Evolutionary conservation across 148 eudicot genomes (phyloP), one percentile per base, ranked within the genome.

Genomic region (Fagopyrum homotropicum): DNA sequence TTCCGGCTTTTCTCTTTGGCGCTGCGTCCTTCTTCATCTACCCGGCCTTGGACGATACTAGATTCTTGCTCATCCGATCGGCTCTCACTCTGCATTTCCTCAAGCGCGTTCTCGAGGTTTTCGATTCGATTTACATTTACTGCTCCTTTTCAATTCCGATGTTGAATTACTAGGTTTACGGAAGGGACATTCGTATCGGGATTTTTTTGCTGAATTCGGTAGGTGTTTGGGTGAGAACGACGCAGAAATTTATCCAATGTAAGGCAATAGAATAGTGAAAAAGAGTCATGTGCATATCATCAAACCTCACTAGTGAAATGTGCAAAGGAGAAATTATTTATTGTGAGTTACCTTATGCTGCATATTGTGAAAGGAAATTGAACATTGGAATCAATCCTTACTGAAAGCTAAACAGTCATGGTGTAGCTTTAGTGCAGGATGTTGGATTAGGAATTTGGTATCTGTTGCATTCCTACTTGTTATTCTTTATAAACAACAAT

Each of bases 101-200:
- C 50, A 86, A 86, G 75, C 79, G 87, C 79, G 75, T 84, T 3
- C 81, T 84, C 64, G 89, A 86, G 89, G 87, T 84, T 73, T 14
- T 12, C 17, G 45, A 51, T 51, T 49, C 43, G 44, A 51, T 17
- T 48, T 16, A 17, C 17, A 26, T 26, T 35, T 22, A 0, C 26
- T 22, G 26, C 73, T 35, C 7, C 52, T 29, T 29, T 50, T 50
- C n/a, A 17, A 22, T 55, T 55, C 15, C 16, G n/a, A 51, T 51
- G 4, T 51, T 15, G 16, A 55, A 4, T n/a, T 16, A 16, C 60
- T 55, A 16, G 26, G 5, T 55, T 55, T 55, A 55, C 5, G 17
- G 5, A n/a, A 54, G 15, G 16, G 57, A 3, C 52, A 3, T 52
- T 52, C 57, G 11, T 52, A 52, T 52, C 57, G 4, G 6, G 5